Conservation (phyloP, 129 eudicot species). For the Scalesia atractyloides region DNA sequence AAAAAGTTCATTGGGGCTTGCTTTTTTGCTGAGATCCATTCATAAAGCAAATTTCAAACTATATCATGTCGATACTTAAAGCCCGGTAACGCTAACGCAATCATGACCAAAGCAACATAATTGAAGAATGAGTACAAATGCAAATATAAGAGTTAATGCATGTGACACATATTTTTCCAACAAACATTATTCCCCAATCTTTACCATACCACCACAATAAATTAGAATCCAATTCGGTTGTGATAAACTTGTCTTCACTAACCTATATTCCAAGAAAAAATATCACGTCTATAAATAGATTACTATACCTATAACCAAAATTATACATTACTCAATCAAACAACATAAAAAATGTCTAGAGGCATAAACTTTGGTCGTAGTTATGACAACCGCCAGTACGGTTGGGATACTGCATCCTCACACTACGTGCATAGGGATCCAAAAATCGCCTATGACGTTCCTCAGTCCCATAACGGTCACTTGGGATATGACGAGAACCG, state of each 20-base stretch:
- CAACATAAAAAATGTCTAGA: conserved; percentile 17
- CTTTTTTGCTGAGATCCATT: too few species aligned
- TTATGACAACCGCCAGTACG: conserved; percentile 5
- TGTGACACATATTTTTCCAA: not conserved
- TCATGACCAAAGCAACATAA: not conserved
- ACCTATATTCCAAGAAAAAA: not conserved
- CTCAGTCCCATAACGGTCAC: conserved; percentile 15
- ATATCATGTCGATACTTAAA: too few species aligned
- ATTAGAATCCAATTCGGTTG: conserved; percentile 32
- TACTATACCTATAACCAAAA: not conserved
- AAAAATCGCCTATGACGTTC: conserved; percentile 15
- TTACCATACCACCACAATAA: conserved; percentile 22
- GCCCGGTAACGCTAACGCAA: not conserved
- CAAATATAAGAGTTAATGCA: not conserved
- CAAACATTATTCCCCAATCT: conserved; percentile 22
- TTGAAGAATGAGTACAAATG: not conserved
- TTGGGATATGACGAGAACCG: conserved; percentile 17
- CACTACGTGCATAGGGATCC: conserved; percentile 17
- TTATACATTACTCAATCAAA: conserved; percentile 10
- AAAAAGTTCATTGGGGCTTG: too few species aligned
- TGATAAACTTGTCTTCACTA: not conserved
- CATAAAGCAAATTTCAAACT: too few species aligned
- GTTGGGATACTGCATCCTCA: conserved; percentile 29
- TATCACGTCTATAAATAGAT: conserved; percentile 30
- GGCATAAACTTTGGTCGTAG: not conserved